Evolutionary conservation across 139 green algal species (phyloP).

Genomic region (Tetradesmus lagerheimii): DNA sequence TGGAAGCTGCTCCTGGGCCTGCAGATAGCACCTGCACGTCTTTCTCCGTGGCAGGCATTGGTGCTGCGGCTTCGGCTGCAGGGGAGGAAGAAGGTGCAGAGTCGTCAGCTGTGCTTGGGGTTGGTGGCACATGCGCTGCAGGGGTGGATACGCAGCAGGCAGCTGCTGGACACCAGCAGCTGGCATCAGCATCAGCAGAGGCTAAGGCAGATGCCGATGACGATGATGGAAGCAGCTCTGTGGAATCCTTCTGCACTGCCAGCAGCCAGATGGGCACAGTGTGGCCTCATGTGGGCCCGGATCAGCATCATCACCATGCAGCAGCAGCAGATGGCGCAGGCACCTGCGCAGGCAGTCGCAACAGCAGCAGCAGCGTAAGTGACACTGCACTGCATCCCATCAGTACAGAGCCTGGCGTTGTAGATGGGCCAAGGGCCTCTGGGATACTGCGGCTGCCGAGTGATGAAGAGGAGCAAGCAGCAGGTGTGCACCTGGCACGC

Average conservation of each 20-base stretch:
- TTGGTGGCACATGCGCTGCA: neutral
- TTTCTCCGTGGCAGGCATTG: neutral
- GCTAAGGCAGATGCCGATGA: too few species aligned
- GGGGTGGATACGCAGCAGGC: neutral
- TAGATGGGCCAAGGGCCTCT: neutral
- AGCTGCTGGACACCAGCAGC: neutral
- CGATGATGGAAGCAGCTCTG: neutral
- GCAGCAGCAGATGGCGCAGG: neutral
- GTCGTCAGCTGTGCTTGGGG: neutral
- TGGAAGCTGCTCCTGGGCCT: neutral
- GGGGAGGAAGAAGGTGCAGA: neutral
- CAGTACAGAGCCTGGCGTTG: neutral
- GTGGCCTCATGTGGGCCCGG: constrained; percentile 5
- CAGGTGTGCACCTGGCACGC: constrained; percentile 1
- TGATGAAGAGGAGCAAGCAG: neutral
- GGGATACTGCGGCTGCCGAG: neutral
- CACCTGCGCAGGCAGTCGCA: neutral
- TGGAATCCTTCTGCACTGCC: constrained; percentile 5
- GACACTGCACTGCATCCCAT: neutral
- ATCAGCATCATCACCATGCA: neutral
- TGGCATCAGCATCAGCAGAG: neutral
- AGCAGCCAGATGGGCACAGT: constrained; percentile 36
- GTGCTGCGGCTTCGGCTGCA: neutral
- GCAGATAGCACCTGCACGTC: neutral
- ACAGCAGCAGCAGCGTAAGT: constrained; percentile 28